Conservation (phyloP, 306 rosid genomes). For the Vachellia collinsii region DNA sequence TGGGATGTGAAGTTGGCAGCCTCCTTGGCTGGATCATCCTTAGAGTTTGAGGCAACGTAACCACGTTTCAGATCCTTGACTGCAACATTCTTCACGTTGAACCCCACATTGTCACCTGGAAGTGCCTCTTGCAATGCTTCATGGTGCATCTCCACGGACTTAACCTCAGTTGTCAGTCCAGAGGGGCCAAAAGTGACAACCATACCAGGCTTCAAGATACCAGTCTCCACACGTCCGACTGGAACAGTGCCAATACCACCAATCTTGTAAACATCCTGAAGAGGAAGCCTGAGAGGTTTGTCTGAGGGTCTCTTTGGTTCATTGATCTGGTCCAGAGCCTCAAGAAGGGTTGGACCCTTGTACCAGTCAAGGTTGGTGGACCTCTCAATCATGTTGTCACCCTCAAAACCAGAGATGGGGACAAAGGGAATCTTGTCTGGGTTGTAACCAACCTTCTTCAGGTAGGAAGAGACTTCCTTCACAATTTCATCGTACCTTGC, state of each 20-base stretch:
- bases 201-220: slow-evolving; percentile 42
- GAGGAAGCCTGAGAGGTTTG: slow-evolving; percentile 50
- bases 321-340: slow-evolving; percentile 49
- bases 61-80: slow-evolving; percentile 57
- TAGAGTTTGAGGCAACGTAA: slow-evolving; percentile 31
- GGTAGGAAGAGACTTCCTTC: slow-evolving; percentile 53
- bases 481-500: slow-evolving; percentile 51
- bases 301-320: slow-evolving; percentile 25
- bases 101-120: slow-evolving; percentile 52
- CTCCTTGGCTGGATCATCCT: too few species aligned
- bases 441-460: slow-evolving; percentile 52
- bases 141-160: slow-evolving; percentile 56
- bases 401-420: too few species aligned
- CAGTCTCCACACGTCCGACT: slow-evolving; percentile 50
- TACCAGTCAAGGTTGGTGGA: slow-evolving; percentile 60
- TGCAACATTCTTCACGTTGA: slow-evolving; percentile 50
- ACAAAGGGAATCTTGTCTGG: too few species aligned
- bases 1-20: too few species aligned
- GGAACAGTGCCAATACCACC: slow-evolving; percentile 57
- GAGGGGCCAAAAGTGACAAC: slow-evolving; percentile 48
- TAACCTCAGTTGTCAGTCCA: slow-evolving; percentile 51
- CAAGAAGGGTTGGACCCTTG: slow-evolving; percentile 57
- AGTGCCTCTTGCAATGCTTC: slow-evolving; percentile 45
- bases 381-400: slow-evolving; percentile 33
- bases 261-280: slow-evolving; percentile 54